Evolutionary conservation across 23 red algal species (phyloP).

Genomic region (Gracilaria domingensis): DNA sequence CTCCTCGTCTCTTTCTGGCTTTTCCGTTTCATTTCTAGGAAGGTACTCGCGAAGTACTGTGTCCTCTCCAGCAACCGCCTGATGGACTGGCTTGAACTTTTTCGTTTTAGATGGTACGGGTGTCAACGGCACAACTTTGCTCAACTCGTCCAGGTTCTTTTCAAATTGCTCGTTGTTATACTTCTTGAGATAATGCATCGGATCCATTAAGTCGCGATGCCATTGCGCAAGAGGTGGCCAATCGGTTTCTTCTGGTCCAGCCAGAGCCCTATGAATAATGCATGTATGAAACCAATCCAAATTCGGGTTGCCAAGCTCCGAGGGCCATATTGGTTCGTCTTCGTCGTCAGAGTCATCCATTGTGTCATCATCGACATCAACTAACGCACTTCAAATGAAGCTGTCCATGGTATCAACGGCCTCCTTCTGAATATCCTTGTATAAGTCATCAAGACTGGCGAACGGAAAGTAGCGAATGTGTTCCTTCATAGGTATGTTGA

Average conservation of each 20-base stretch:
- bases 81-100: slow-evolving; percentile 18
- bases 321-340: slow-evolving; percentile 23
- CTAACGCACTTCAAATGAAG: slow-evolving; percentile 29
- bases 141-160: slow-evolving; percentile 23
- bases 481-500: slow-evolving; percentile 62
- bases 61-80: slow-evolving; percentile 50
- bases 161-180: neutral
- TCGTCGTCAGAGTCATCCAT: slow-evolving; percentile 53
- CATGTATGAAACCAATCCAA: slow-evolving; percentile 69
- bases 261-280: slow-evolving; percentile 46
- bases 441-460: slow-evolving; percentile 36
- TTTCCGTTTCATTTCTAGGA: slow-evolving; percentile 35
- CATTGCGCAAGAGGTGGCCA: slow-evolving; percentile 47
- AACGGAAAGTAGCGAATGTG: slow-evolving; percentile 56
- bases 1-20: neutral
- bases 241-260: slow-evolving; percentile 29
- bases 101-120: slow-evolving; percentile 20
- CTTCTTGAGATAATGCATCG: slow-evolving; percentile 32
- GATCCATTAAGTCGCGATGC: slow-evolving; percentile 39
- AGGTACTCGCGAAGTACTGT: slow-evolving; percentile 40
- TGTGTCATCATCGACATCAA: neutral
- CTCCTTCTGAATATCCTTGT: slow-evolving; percentile 2
- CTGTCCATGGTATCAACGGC: slow-evolving; percentile 36
- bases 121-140: slow-evolving; percentile 12
- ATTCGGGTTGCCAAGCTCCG: slow-evolving; percentile 57